Evolutionary conservation across 257 asterid species (phyloP).

Genomic region (Solanum chiquidenum): DNA sequence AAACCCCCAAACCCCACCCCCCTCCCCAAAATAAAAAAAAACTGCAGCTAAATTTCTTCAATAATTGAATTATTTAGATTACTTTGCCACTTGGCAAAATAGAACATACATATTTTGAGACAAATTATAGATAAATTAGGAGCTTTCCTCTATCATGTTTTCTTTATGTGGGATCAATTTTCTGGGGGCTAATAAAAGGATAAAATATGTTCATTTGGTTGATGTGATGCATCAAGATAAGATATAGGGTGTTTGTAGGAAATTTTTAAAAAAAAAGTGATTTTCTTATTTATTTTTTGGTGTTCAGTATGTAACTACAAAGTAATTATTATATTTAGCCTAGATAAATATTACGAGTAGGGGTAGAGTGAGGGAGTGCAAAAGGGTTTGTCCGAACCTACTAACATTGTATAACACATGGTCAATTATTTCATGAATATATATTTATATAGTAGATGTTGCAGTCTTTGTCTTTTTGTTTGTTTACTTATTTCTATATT

Average conservation of each 20-base stretch:
- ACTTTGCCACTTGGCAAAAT: not conserved
- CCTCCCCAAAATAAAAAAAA: not conserved
- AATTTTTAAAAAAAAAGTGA: accelerated
- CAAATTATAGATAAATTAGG: not conserved
- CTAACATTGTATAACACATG: not conserved
- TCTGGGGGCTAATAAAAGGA: not conserved
- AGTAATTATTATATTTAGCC: not conserved
- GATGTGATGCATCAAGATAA: not conserved
- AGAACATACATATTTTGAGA: not conserved
- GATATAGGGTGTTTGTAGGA: not conserved
- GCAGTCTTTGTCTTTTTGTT: not conserved
- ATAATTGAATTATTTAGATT: not conserved
- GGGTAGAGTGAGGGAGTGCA: accelerated
- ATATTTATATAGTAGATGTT: not conserved
- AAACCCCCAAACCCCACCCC: not conserved
- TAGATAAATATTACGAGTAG: not conserved
- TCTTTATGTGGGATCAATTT: not conserved
- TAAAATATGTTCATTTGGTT: not conserved
- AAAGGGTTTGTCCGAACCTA: not conserved
- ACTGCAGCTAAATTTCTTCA: not conserved
- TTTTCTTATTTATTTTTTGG: not conserved
- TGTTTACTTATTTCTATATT: not conserved
- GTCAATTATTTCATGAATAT: not conserved
- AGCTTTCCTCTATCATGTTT: not conserved
- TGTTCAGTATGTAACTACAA: not conserved